Base-by-base conservation (phyloP, 345 rosid species). In the Eucalyptus viminalis region DNA sequence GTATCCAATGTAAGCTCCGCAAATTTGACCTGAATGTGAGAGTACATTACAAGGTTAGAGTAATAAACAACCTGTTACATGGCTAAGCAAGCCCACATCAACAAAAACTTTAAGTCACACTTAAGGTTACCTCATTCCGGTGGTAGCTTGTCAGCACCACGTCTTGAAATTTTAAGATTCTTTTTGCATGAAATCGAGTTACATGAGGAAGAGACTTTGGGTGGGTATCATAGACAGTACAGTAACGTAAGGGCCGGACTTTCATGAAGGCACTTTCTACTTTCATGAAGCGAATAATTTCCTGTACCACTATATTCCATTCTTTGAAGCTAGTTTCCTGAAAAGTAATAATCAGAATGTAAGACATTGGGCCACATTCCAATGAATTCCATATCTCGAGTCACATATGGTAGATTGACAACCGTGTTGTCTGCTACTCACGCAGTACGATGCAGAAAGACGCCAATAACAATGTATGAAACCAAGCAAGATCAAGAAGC, bases 1-100 rank as follows among this genome's bases (percentile, higher is more conserved):
- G 96, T 92, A 92, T 98, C 99, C 93, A 98, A 90, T 49, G 98
- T 97, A 91, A 97, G 92, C 93, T 98, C 99, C 34, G 99, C 99
- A 92, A 94, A 98, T 91, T 97, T 97, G 86, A 96, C 99, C 99
- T 97, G 94, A 88, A 91, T 89, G 89, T 67, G 87, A 50, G 72
- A 91, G 88, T 47, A 51, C 87, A 90, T 37, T 13, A 88, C 87
- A 80, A 85, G 80, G 81, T 88, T 44, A 88, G 14, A 49, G 53
- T 69, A 58, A 25, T 58, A 43, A 12, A 76, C 51, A 80, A 62
- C 86, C 86, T 16, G 86, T 51, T 81, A 49, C 87, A 87, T 37
- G 49, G 8, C 11, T 76, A 34, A 53, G 54, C 60, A 86, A n/a
- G 62, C 11, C 17, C 11, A 9, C 43, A 31, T 58, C 67, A 51